Evolutionary conservation across 345 rosid species (phyloP).

Genomic region (Noccaea caerulescens): DNA sequence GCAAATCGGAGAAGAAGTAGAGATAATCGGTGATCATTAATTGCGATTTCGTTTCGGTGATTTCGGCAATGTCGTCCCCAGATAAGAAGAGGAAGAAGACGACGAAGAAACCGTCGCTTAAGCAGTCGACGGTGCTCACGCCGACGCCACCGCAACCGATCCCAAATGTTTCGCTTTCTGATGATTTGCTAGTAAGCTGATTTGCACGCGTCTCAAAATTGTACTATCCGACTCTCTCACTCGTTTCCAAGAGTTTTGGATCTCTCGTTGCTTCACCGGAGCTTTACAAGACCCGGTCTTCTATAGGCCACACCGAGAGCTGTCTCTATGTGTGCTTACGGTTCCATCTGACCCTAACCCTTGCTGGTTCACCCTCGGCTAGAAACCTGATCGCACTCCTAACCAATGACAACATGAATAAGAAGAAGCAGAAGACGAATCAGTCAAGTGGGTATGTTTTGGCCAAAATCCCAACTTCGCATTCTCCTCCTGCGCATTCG

Average conservation of each 20-base stretch:
- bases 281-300: conserved; percentile 57
- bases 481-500: conserved; percentile 44
- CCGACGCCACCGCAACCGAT: neutral
- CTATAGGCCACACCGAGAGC: conserved; percentile 41
- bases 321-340: conserved; percentile 64
- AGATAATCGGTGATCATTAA: too few relatives aligned
- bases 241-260: conserved; percentile 60
- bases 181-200: neutral
- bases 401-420: too few relatives aligned
- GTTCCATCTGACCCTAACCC: conserved; percentile 38
- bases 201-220: conserved; percentile 52
- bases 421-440: too few relatives aligned
- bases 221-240: conserved; percentile 58
- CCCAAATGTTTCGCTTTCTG: neutral
- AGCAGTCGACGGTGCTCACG: too few relatives aligned
- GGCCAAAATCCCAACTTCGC: too few relatives aligned
- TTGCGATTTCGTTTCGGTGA: too few relatives aligned
- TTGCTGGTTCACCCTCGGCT: conserved; percentile 53
- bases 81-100: too few relatives aligned
- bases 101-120: too few relatives aligned
- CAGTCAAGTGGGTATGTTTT: too few relatives aligned
- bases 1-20: too few relatives aligned
- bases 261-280: conserved; percentile 58
- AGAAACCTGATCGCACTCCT: conserved; percentile 8
- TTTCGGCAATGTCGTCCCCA: too few relatives aligned